Percentiles rank a stretch among this genome's conserved stretches.
phyloP scores from a whole-genome alignment of 805 yeast species.

The Saturnispora serradocipensis region DNA sequence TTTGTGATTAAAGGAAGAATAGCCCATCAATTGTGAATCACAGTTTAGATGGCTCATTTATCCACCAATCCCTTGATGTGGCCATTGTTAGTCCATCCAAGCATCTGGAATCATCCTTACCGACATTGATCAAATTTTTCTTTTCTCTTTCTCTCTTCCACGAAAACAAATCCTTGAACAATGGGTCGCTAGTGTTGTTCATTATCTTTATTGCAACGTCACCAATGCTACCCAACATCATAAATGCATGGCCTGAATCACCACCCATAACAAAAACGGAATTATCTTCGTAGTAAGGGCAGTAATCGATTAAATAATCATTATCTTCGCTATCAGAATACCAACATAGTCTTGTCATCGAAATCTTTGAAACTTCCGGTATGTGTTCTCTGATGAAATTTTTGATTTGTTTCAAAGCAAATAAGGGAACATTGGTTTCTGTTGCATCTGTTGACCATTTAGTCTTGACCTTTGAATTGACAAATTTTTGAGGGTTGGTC shows the following conservation, averaged over 20 bases:
- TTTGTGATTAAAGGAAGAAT: no score
- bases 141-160: constrained; percentile 22
- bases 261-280: constrained; percentile 30
- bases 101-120: constrained; percentile 22
- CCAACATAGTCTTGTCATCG: constrained; percentile 26
- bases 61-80: constrained; percentile 19
- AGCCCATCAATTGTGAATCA: background rate
- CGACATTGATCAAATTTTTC: constrained; percentile 19
- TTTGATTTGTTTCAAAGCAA: constrained; percentile 22
- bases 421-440: constrained; percentile 23
- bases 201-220: constrained; percentile 17
- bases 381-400: constrained; percentile 18
- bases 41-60: constrained; percentile 9
- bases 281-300: constrained; percentile 23
- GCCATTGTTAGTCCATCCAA: constrained; percentile 19
- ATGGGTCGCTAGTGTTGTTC: constrained; percentile 8
- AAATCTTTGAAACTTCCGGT: constrained; percentile 22
- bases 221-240: constrained; percentile 30
- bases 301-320: constrained; percentile 28
- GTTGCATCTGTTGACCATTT: constrained; percentile 17
- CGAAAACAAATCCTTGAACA: constrained; percentile 17
- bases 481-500: constrained; percentile 18
- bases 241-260: constrained; percentile 33
- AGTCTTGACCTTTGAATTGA: constrained; percentile 22
- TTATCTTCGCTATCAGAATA: constrained; percentile 30